Evolutionary conservation across 495 filamentous ascomycete species (phyloP), one percentile per base, ranked within the genome.

Genomic region (Annulohypoxylon moriforme): DNA sequence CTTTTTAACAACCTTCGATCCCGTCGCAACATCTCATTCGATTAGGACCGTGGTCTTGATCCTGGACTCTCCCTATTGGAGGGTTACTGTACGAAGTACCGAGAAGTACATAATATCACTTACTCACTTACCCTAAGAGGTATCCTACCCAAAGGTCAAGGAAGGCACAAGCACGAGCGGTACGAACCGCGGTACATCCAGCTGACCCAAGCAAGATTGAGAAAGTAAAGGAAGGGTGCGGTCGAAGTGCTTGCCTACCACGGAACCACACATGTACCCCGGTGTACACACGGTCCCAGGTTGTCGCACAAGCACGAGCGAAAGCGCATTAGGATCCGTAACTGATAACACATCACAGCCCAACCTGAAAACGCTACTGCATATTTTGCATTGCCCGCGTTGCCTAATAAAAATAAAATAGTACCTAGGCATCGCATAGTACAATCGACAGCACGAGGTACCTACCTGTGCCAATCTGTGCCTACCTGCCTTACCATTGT

Each of bases 331-430:
- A 52, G 25, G 65, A 69, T 65, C 71, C 61, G 61, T 73, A 69
- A 62, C 66, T 73, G 60, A 73, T 73, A 73, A 66, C 57, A 73
- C 71, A 66, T 73, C 24, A 69, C 66, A 73, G 60, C 70, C 70
- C 70, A 34, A 33, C 52, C 31, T 56, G 52, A 36, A 55, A 33
- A 33, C 40, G 42, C 31, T 60, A 38, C 55, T 46, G 64, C 63
- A 64, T 49, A 13, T 64, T 47, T 68, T 55, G 60, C 64, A 67
- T 72, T 72, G 64, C 69, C 69, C 55, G 64, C 69, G 16, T 56
- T 38, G 60, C 60, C 53, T 65, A 66, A 57, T n/a, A 61, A 63
- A 63, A 61, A 33, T 22, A 52, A 49, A 25, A 69, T 14, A 42
- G 50, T 57, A 65, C 36, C 52, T 40, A 42, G 4, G 8, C 38